Evolutionary conservation across 2,329 filamentous ascomycete genomes (phyloP), one percentile per base, ranked within the genome.

Genomic region (Calonectria hongkongensis): DNA sequence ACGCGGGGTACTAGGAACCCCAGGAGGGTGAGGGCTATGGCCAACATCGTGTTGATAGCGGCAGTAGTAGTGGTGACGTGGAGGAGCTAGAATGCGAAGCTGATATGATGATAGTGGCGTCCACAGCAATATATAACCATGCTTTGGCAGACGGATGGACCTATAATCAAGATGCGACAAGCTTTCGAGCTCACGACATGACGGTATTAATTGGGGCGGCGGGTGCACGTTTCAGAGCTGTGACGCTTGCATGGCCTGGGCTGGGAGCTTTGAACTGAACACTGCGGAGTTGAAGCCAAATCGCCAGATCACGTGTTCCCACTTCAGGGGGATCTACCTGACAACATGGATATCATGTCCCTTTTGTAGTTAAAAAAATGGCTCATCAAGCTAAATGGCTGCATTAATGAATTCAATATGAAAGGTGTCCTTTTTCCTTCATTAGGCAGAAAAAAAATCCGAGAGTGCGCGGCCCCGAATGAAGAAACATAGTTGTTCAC

Each of bases 1-100:
- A 78, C 80, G 47, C 81, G 69, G 25, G 78, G 68, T 33, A 79
- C 68, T 73, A 84, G 73, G 70, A 78, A 79, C 63, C 75, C 76
- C 21, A 82, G 67, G 68, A 65, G 21, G 30, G n/a, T 70, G 51
- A 79, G 16, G 16, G 75, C 67, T 21, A 18, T 41, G 21, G 54
- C 12, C 27, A 60, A 41, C 36, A 79, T 73, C 75, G 78, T 79
- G 71, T 43, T 66, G 67, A 47, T 45, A 68, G 8, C 16, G 41
- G 41, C 18, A 7, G 41, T n/a, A 10, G 41, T 79, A 70, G 51
- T 69, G 68, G 47, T 45, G 68, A 25, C 64, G 47, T 45, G 28
- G 21, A 18, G 41, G 48, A 66, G 36, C 30, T 28, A 33, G 51
- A 25, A 16, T 21, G 21, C 27, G 65, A 58, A 33, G 47, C 25